Conservation (phyloP, 2,329 filamentous ascomycete species). For the Aulographum hederae region DNA sequence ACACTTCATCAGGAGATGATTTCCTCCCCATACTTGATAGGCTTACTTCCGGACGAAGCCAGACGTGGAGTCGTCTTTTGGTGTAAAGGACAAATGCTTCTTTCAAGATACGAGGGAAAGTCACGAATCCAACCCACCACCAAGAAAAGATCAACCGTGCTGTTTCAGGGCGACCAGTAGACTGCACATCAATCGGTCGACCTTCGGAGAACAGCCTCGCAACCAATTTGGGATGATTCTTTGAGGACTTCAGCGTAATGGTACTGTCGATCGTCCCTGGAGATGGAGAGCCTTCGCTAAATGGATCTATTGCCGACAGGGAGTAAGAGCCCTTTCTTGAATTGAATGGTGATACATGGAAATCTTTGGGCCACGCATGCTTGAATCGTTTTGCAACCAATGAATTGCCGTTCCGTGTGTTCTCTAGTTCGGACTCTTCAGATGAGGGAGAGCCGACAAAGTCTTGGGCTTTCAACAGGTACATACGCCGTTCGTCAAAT, state of each 20-base stretch:
- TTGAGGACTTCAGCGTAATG: conserved; percentile 42
- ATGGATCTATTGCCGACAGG: conserved; percentile 26
- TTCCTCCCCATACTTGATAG: conserved; percentile 34
- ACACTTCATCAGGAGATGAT: too few species aligned
- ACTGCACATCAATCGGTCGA: conserved; percentile 29
- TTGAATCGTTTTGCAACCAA: conserved; percentile 19
- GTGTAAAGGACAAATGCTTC: conserved; percentile 43
- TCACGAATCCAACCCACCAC: conserved; percentile 51
- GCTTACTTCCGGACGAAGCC: conserved; percentile 45
- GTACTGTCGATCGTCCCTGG: conserved; percentile 34
- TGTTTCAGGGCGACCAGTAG: conserved; percentile 25
- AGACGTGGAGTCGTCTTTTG: conserved; percentile 38
- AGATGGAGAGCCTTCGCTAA: conserved; percentile 14
- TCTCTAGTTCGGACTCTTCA: too few species aligned
- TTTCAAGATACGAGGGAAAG: conserved; percentile 45
- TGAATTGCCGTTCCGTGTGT: conserved; percentile 1
- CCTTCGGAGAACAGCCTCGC: conserved; percentile 39
- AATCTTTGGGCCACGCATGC: conserved; percentile 47
- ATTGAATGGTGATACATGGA: conserved; percentile 64
- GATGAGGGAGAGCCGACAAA: too few species aligned
- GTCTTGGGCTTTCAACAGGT: conserved; percentile 43
- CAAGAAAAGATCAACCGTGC: conserved; percentile 33
- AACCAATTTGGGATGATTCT: conserved; percentile 41
- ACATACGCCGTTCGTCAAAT: conserved; percentile 53
- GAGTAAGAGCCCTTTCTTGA: conserved; percentile 29